Conservation (phyloP, 148 eudicot genomes). For the Rhododendron ferrugineum region DNA sequence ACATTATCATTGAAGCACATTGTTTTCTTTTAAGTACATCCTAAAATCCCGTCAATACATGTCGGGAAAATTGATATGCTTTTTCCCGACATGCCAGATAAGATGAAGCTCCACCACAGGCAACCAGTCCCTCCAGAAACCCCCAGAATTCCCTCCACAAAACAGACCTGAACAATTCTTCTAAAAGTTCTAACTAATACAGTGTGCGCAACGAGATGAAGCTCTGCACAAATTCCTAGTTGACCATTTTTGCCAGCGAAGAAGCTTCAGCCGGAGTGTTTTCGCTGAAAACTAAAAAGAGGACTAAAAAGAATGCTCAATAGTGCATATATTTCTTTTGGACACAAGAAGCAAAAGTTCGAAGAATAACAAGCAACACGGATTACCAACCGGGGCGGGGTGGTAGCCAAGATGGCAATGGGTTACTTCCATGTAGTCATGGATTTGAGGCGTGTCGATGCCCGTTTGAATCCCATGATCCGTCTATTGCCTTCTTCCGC, state of each 20-base stretch:
- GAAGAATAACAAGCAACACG: neutral
- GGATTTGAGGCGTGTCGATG: too few species aligned
- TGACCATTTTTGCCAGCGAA: neutral
- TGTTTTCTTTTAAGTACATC: neutral
- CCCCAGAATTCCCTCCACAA: conserved; percentile 21
- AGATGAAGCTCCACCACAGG: neutral
- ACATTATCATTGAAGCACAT: too few species aligned
- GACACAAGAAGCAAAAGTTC: neutral
- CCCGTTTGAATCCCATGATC: too few species aligned
- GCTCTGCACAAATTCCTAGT: neutral
- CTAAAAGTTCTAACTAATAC: neutral
- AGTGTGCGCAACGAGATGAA: neutral
- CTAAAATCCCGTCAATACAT: neutral
- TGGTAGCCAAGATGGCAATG: too few species aligned
- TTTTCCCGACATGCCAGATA: conserved; percentile 14
- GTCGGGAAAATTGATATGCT: conserved; percentile 18
- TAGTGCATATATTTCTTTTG: neutral
- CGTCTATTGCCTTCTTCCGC: too few species aligned
- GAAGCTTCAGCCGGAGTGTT: neutral
- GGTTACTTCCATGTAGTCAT: too few species aligned
- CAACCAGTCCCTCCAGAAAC: conserved; percentile 15
- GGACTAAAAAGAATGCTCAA: neutral
- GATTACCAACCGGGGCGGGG: too few species aligned
- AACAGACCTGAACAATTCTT: neutral
- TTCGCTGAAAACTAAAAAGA: neutral